phyloP scores from a whole-genome alignment of 2,329 filamentous ascomycete species.

The Colletotrichum musicola region DNA sequence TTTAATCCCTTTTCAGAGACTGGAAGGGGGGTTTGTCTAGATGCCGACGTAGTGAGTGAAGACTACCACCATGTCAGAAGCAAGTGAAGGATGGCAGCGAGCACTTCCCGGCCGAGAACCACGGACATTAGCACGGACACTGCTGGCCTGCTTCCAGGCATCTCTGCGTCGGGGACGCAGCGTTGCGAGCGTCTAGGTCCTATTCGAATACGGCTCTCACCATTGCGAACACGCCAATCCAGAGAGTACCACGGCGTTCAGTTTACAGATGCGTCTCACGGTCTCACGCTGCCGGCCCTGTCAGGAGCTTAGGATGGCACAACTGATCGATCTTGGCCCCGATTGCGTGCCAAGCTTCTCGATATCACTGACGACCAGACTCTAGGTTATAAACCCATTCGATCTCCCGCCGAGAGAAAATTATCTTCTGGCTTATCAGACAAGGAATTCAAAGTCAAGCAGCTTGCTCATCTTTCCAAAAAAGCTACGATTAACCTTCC shows the following conservation, averaged over 20 bases:
- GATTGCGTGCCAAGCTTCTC: not conserved
- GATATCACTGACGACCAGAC: slow-evolving; percentile 8
- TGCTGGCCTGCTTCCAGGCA: not conserved
- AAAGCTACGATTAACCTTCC: slow-evolving; percentile 13
- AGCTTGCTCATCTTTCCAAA: not conserved
- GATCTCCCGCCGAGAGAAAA: slow-evolving; percentile 16
- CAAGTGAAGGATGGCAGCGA: not conserved
- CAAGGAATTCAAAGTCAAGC: slow-evolving; percentile 32
- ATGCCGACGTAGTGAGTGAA: not conserved
- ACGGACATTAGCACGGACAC: slow-evolving; percentile 14
- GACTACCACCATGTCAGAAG: slow-evolving; percentile 9
- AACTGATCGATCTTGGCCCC: not conserved
- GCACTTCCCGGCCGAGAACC: slow-evolving; percentile 12
- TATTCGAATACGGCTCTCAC: not conserved
- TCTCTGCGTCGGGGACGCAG: slow-evolving; percentile 32
- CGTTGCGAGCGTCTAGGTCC: not conserved
- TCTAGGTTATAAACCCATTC: slow-evolving; percentile 35
- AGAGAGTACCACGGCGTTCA: not conserved
- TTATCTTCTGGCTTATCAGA: slow-evolving; percentile 25
- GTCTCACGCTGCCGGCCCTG: slow-evolving; percentile 4
- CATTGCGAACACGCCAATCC: not conserved
- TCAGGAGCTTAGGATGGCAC: slow-evolving; percentile 4
- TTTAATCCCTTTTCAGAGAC: slow-evolving; percentile 9
- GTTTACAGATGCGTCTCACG: slow-evolving; percentile 24
- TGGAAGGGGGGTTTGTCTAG: not conserved